phyloP scores from a whole-genome alignment of 176 grass and related monocot genomes.

The Echinochloa phyllopogon region DNA sequence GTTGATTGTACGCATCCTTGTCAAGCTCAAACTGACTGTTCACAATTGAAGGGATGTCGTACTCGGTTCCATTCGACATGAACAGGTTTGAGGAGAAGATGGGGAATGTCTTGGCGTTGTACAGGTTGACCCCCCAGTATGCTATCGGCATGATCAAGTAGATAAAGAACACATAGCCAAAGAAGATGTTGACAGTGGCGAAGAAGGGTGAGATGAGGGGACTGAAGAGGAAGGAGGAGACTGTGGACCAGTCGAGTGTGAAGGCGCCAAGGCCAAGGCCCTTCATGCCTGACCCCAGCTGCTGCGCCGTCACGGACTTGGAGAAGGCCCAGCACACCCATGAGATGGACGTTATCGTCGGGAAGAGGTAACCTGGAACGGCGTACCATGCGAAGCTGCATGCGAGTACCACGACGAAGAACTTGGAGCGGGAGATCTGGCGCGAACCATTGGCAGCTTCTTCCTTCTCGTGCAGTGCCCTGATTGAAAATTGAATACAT shows the following conservation, averaged over 20 bases:
- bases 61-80: constrained; percentile 54
- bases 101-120: constrained; percentile 74
- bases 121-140: constrained; percentile 72
- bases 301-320: constrained; percentile 76
- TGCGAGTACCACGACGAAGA: constrained; percentile 75
- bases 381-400: constrained; percentile 79
- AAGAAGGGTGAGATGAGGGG: constrained; percentile 85
- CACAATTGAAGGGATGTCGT: constrained; percentile 63
- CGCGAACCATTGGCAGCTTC: constrained; percentile 34
- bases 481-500: constrained; percentile 36
- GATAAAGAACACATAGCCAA: constrained; percentile 55
- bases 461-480: constrained; percentile 89
- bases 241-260: constrained; percentile 76
- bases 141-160: constrained; percentile 58
- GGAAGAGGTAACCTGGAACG: constrained; percentile 74
- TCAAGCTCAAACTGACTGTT: constrained; percentile 66
- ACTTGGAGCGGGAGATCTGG: constrained; percentile 71
- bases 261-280: constrained; percentile 76
- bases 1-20: constrained; percentile 33
- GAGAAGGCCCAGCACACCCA: constrained; percentile 91
- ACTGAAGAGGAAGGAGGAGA: constrained; percentile 76
- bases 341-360: constrained; percentile 64
- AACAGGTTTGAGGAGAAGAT: constrained; percentile 80
- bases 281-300: constrained; percentile 71
- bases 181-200: constrained; percentile 69